Evolutionary conservation across 2,329 filamentous ascomycete genomes (phyloP), one percentile per base, ranked within the genome.

Genomic region (Ilyonectria robusta): DNA sequence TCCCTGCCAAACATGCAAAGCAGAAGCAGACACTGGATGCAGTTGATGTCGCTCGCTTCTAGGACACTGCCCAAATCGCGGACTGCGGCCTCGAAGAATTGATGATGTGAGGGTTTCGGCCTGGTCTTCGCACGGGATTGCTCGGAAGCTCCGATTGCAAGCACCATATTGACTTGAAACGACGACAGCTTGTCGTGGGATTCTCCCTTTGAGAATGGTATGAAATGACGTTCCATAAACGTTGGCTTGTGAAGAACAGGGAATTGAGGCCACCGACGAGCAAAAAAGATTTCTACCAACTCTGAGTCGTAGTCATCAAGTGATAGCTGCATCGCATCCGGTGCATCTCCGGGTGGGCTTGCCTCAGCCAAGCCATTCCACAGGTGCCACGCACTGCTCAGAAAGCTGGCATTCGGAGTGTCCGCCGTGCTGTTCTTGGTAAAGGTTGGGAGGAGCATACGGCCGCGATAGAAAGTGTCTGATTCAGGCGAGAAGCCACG

Each of bases 1-100:
- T 74, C 74, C 11, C 71, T 74, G 3, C 72, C 72, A 9, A 68
- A 74, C 2, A 74, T 54, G 33, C 72, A 74, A 0, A 74, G 72
- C 11, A 74, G 17, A 6, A 70, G 63, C 2, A 74, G 48, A 19
- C 71, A 74, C 15, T 70, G 68, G 3, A 74, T 62, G 4, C 72
- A 74, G 11, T 74, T 70, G 0, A 74, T 44, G 1, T 74, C 72
- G 3, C 73, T 70, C 2, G 71, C 68, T 6, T 62, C 53, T 19
- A 74, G 55, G 4, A 74, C 70, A 1, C 29, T 55, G 2, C 68
- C 66, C 1, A 74, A 59, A 33, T 74, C 68, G 4, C 68, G 59
- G 1, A 65, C 61, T 7, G 72, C 70, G 7, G 60, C 62, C 19
- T 74, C 61, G 9, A 74, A 74, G 21, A 74, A 74, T n/a, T 57